phyloP scores from a whole-genome alignment of 768 basidiomycete species.

The Daedaleopsis nitida region DNA sequence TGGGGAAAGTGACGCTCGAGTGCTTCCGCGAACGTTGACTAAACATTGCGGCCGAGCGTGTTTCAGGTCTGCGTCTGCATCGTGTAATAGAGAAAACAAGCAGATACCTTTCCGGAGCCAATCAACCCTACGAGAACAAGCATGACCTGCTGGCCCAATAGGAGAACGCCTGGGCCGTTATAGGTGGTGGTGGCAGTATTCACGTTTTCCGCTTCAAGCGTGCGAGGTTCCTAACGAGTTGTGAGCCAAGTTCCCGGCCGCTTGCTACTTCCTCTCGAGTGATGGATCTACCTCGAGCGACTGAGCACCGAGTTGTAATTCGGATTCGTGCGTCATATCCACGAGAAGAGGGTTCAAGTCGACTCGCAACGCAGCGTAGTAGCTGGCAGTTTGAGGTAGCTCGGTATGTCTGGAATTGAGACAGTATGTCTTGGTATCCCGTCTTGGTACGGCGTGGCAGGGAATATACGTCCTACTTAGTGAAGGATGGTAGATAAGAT shows the following conservation, averaged over 20 bases:
- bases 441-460: too few species aligned
- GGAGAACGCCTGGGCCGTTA: neutral
- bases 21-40: conserved; percentile 75
- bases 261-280: too few species aligned
- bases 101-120: conserved; percentile 46
- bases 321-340: too few species aligned
- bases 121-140: conserved; percentile 75
- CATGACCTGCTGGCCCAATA: conserved; percentile 43
- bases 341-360: too few species aligned
- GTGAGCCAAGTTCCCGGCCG: neutral
- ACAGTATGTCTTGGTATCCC: too few species aligned
- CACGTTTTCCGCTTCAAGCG: neutral
- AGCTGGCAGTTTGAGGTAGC: too few species aligned
- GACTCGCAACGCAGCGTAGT: too few species aligned
- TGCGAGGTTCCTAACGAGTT: neutral
- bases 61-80: neutral
- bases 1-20: conserved; percentile 59
- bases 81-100: neutral
- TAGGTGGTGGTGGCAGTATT: neutral
- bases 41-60: neutral
- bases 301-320: too few species aligned
- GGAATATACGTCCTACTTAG: too few species aligned
- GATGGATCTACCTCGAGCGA: too few species aligned
- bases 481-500: too few species aligned
- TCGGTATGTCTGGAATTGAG: too few species aligned